Conservation (phyloP, 208 protist species). For the Crithidia fasciculata region DNA sequence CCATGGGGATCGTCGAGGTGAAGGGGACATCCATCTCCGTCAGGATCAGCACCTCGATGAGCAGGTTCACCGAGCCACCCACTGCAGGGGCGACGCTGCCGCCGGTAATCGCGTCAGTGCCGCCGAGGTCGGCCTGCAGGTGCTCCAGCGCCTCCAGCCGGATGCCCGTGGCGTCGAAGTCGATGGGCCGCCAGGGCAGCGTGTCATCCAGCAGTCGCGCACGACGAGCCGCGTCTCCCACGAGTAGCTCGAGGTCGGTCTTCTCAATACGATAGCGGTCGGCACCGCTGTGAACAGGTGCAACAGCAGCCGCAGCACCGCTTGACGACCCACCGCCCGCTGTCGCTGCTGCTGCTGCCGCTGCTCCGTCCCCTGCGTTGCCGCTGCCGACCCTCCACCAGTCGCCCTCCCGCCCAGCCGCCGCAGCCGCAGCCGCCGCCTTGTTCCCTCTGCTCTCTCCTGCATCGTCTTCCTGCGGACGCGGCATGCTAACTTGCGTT, state of each 20-base stretch:
- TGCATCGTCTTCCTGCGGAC: not conserved
- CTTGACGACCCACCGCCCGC: not conserved
- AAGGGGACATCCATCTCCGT: slow-evolving; percentile 63
- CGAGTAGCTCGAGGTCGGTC: slow-evolving; percentile 50
- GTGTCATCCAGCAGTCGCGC: slow-evolving; percentile 61
- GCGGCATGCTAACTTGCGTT: slow-evolving; percentile 1
- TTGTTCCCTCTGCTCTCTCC: not conserved
- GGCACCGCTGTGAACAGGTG: not conserved
- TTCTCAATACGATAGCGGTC: slow-evolving; percentile 21
- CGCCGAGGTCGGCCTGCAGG: slow-evolving; percentile 12
- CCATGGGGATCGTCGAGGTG: slow-evolving; percentile 47
- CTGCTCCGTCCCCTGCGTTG: not conserved
- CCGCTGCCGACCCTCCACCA: slow-evolving; percentile 12
- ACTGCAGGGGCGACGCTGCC: slow-evolving; percentile 26
- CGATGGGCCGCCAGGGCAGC: slow-evolving; percentile 64
- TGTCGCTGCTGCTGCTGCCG: not conserved
- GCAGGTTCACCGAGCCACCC: slow-evolving; percentile 61
- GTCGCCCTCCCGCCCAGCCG: slow-evolving; percentile 6
- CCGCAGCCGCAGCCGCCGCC: not conserved
- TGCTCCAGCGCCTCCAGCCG: slow-evolving; percentile 49
- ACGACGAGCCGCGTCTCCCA: slow-evolving; percentile 44
- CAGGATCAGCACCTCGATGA: slow-evolving; percentile 67
- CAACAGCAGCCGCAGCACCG: not conserved
- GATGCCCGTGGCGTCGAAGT: slow-evolving; percentile 42
- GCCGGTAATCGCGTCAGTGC: slow-evolving; percentile 3